phyloP scores from a whole-genome alignment of 1,284 basidiomycete species.

The Cystobasidium slooffiae region DNA sequence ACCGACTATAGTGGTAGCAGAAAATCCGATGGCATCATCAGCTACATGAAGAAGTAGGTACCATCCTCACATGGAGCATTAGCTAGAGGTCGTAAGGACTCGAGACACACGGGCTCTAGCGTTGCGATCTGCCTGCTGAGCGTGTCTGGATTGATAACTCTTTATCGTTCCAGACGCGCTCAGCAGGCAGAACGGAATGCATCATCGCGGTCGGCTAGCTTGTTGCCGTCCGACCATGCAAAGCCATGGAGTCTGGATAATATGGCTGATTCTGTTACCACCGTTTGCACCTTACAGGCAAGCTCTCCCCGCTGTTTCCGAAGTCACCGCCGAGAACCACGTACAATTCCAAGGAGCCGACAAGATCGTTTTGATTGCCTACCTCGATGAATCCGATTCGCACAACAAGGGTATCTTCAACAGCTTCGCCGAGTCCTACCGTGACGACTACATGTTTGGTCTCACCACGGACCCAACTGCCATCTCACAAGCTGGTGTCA shows the following conservation, averaged over 20 bases:
- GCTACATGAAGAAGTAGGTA: slow-evolving; percentile 94
- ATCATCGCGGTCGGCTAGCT: too few relatives aligned
- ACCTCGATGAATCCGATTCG: slow-evolving; percentile 71
- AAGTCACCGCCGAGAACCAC: slow-evolving; percentile 74
- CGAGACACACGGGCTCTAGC: background rate
- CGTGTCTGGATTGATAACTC: too few relatives aligned
- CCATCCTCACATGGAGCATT: slow-evolving; percentile 39
- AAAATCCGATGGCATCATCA: slow-evolving; percentile 93
- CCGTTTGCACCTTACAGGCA: slow-evolving; percentile 64
- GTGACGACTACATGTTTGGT: slow-evolving; percentile 94
- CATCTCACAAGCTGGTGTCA: slow-evolving; percentile 71
- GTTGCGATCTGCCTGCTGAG: too few relatives aligned
- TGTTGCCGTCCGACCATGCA: too few relatives aligned
- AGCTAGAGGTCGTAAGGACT: background rate
- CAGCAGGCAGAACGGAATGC: too few relatives aligned
- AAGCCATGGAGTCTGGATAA: too few relatives aligned
- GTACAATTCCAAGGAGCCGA: slow-evolving; percentile 86
- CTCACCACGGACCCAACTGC: slow-evolving; percentile 70
- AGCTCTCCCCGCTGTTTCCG: slow-evolving; percentile 89
- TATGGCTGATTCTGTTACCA: background rate
- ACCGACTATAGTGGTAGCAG: slow-evolving; percentile 84
- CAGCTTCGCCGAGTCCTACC: slow-evolving; percentile 78
- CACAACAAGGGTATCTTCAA: slow-evolving; percentile 74
- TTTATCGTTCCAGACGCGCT: too few relatives aligned
- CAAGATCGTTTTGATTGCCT: slow-evolving; percentile 88